A percentile compares a stretch with the other conserved stretches of the same genome.
These are phyloP conservation scores for Solanum virginianum DNA, from an alignment of 257 asterid species.

Conservation along the genomic window DNA sequence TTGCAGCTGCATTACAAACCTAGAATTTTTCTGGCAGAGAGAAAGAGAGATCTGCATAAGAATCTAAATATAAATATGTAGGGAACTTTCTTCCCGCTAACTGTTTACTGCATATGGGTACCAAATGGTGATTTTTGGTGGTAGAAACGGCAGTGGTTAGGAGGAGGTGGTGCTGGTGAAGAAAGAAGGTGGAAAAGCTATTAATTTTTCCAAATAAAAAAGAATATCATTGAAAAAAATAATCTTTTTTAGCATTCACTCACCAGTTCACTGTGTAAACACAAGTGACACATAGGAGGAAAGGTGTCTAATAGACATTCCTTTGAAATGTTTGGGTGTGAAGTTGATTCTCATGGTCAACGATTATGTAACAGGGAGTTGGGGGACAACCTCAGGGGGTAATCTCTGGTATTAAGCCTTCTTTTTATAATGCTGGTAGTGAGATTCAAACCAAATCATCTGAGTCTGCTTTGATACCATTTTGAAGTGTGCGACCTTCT, in stretches of 20 bases:
- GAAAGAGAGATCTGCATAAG: not conserved
- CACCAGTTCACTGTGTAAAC: not conserved
- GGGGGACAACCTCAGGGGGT: not conserved
- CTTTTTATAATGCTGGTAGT: not conserved
- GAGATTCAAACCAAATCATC: not conserved
- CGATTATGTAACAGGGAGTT: not conserved
- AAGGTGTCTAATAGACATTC: not conserved
- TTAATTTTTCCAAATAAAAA: not conserved
- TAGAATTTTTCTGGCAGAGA: not conserved
- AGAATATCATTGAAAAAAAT: not conserved
- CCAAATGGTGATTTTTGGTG: not conserved
- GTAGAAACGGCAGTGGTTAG: not conserved
- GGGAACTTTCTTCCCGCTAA: not conserved
- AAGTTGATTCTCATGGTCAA: not conserved
- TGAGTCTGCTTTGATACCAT: not conserved
- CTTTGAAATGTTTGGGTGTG: not conserved
- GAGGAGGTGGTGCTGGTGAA: not conserved
- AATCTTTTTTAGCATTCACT: not conserved
- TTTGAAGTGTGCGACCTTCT: not conserved
- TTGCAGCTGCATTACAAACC: not conserved
- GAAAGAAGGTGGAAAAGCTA: not conserved
- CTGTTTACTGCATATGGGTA: not conserved
- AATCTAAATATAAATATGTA: not conserved
- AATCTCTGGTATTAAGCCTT: not conserved
- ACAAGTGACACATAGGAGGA: not conserved